A percentile compares a stretch with the other conserved stretches of the same genome.
Evolutionary conservation across 169 alveolate species (phyloP).

Genomic region (Plasmodium billcollinsi): DNA sequence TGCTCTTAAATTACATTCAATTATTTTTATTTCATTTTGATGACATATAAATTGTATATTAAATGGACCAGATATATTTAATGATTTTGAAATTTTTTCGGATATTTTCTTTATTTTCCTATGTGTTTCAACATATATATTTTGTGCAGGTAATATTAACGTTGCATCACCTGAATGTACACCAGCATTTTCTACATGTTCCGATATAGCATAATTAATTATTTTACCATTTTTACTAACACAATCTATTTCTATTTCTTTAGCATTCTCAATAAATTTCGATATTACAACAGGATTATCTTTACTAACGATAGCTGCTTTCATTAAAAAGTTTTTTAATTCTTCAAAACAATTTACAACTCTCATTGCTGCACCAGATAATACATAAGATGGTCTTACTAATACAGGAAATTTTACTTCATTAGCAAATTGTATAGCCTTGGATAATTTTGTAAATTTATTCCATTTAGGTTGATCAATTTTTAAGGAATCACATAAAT

Average conservation of each 20-base stretch:
- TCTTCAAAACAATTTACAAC: constrained; percentile 86
- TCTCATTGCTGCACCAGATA: constrained; percentile 93
- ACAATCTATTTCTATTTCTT: constrained; percentile 91
- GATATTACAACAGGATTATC: constrained; percentile 92
- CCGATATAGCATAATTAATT: constrained; percentile 91
- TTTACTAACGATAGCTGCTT: constrained; percentile 91
- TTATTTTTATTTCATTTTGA: constrained; percentile 89
- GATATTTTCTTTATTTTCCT: constrained; percentile 87
- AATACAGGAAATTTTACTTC: constrained; percentile 88
- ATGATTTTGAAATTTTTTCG: constrained; percentile 89
- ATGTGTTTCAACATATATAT: constrained; percentile 92
- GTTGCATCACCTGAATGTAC: constrained; percentile 94
- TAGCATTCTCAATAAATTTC: constrained; percentile 88
- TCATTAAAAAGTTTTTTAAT: constrained; percentile 84
- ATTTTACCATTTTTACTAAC: constrained; percentile 88
- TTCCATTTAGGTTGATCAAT: constrained; percentile 93
- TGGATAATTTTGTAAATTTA: constrained; percentile 85
- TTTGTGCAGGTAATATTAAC: constrained; percentile 91
- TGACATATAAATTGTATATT: constrained; percentile 93
- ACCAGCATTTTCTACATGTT: constrained; percentile 93
- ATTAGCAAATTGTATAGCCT: constrained; percentile 82
- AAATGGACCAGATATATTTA: constrained; percentile 92
- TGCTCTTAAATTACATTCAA: constrained; percentile 93
- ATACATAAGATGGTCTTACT: constrained; percentile 93
- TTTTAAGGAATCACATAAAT: constrained; percentile 88